Conservation (phyloP, 2,329 filamentous ascomycete species). For the Sphaerulina musiva region DNA sequence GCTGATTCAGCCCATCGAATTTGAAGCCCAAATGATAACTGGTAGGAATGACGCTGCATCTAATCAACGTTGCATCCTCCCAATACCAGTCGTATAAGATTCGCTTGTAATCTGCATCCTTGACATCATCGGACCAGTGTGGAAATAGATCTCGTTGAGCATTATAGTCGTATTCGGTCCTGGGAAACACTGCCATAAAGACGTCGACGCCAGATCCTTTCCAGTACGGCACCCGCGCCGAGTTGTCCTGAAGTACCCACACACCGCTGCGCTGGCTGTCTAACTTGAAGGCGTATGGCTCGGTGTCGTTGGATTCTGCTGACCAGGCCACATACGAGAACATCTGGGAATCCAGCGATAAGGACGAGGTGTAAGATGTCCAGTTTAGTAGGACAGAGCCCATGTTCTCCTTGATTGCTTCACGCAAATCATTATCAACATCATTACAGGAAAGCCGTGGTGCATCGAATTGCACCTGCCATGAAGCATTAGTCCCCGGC, state of each 20-base stretch:
- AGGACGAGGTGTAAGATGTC: too few relatives aligned
- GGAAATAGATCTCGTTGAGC: too few relatives aligned
- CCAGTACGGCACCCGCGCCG: not conserved
- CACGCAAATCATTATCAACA: not conserved
- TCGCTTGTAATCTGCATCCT: not conserved
- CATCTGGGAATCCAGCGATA: not conserved
- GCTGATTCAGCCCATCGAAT: constrained; percentile 5
- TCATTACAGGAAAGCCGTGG: constrained; percentile 8
- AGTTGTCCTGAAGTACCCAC: not conserved
- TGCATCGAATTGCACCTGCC: constrained; percentile 3
- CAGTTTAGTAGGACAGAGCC: too few relatives aligned
- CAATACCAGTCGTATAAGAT: constrained; percentile 11
- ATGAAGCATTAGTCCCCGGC: constrained; percentile 9
- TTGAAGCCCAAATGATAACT: constrained; percentile 7
- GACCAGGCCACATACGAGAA: constrained; percentile 15
- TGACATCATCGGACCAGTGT: not conserved
- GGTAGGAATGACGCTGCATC: constrained; percentile 3
- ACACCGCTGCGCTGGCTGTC: not conserved
- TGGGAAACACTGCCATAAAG: constrained; percentile 3
- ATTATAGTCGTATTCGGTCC: not conserved
- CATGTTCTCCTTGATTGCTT: constrained; percentile 6
- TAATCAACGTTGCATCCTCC: constrained; percentile 4
- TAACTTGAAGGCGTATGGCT: not conserved
- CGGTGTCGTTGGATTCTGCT: not conserved
- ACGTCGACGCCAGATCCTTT: not conserved